Evolutionary conservation across 2,329 filamentous ascomycete genomes (phyloP).

Genomic region (Stemphylium lycopersici): DNA sequence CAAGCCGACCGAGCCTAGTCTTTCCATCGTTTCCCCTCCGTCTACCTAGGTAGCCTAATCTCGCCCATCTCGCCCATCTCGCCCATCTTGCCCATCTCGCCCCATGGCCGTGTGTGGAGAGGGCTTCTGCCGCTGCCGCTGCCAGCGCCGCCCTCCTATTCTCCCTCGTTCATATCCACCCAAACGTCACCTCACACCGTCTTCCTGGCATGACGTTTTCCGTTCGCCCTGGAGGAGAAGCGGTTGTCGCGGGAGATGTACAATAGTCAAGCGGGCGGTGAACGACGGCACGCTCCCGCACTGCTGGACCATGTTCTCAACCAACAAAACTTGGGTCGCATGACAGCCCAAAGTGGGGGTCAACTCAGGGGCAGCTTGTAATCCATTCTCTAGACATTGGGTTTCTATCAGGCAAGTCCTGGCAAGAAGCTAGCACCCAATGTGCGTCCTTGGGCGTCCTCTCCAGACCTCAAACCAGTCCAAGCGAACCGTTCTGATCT

Average conservation of each 20-base stretch:
- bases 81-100: background rate
- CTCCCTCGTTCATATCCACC: background rate
- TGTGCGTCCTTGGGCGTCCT: background rate
- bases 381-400: background rate
- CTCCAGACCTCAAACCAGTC: background rate
- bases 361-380: conserved; percentile 22
- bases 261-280: conserved; percentile 26
- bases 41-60: background rate
- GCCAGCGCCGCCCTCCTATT: background rate
- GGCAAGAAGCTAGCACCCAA: background rate
- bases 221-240: conserved; percentile 10
- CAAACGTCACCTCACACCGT: conserved; percentile 9
- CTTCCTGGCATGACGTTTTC: conserved; percentile 13
- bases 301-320: conserved; percentile 26
- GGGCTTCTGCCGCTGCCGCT: background rate
- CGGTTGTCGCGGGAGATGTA: conserved; percentile 26
- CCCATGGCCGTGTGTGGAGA: background rate
- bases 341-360: conserved; percentile 29
- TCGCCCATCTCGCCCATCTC: background rate
- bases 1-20: conserved; percentile 36
- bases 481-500: conserved; percentile 1
- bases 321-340: conserved; percentile 18
- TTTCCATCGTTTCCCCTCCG: conserved; percentile 29
- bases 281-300: conserved; percentile 38
- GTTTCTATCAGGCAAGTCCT: background rate